Evolutionary conservation across 1,284 basidiomycete species (phyloP), one percentile per base, ranked within the genome.

Genomic region (Ceratobasidium theobromae): DNA sequence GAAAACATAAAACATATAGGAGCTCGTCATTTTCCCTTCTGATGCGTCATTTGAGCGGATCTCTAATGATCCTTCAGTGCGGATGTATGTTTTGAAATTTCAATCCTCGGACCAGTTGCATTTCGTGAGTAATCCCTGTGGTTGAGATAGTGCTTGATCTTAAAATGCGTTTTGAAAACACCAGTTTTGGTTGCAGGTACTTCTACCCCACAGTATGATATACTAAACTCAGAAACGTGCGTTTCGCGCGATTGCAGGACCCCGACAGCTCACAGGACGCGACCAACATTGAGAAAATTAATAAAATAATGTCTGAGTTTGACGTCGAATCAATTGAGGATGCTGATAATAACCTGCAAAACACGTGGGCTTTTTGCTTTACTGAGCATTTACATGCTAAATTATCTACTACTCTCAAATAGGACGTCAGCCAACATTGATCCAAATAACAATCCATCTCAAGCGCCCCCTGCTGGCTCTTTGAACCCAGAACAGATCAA

Each of bases 131-230:
- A 1, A 62, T 27, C 11, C 45, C 45, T 6, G 40, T 5, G 4
- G 21, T 5, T n/a, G 5, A 45, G 69, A 67, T 66, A 72, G 46
- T 60, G 62, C 16, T 49, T 38, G 62, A 23, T 3, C 38, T 28
- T 16, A 35, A 8, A 45, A 14, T 21, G 27, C n/a, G 6, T 32
- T 2, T 70, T 11, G 3, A 3, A 48, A 48, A 48, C 45, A 25
- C 12, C 68, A 91, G 89, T 91, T 90, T 72, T 92, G 89, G 89
- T 79, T 92, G 81, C 89, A 91, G 86, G 89, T 87, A 76, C 3
- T 27, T 48, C 25, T 41, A 21, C 9, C 30, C 14, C n/a, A 21
- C 27, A 21, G 45, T 5, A 25, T 5, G 18, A n/a, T 14, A 11
- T 21, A 21, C 25, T 33, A 35, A 38, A 35, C 53, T 45, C 46